Evolutionary conservation across 2,329 filamentous ascomycete genomes (phyloP), one percentile per base, ranked within the genome.

Genomic region (Ophiostoma sp.): DNA sequence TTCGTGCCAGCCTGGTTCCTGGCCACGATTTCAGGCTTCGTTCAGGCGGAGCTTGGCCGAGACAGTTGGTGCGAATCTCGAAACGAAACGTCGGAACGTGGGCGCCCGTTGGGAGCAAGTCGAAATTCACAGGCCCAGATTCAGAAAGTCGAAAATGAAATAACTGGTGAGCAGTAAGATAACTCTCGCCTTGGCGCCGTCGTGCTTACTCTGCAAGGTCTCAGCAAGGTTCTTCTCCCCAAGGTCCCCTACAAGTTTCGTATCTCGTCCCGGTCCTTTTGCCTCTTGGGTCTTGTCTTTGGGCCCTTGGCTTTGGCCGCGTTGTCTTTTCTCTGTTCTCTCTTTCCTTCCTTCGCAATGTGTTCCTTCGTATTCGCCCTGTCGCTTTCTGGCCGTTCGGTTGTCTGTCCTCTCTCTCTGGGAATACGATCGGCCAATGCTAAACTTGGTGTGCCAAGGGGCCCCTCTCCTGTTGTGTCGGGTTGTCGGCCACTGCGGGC

Each of bases 351-450:
- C 55, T 60, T 27, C 27, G 55, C 38, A 60, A 60, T 58, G 18
- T 58, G 55, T 60, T 60, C 55, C 55, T 60, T 60, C 55, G 55
- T 60, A 60, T 60, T 60, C 55, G 55, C 27, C 27, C 27, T 60
- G 27, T 14, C 27, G 52, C 52, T 44, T 44, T 44, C 42, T 44
- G 6, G 7, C 6, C 42, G 7, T 44, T 44, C 3, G 6, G 42
- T 6, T 6, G 7, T 44, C 42, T 12, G 7, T 44, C 42, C 11
- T 27, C 8, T 58, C 52, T 9, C 9, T n/a, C 16, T 55, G 49
- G 49, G 49, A 55, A 36, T 38, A 18, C 27, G 55, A 40, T 55
- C 52, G 18, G 27, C 49, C 55, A 60, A 60, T 60, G 55, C 55
- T 16, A 60, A 7, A 60, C 27, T 18, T 60, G 55, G 55, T 40